Evolutionary conservation across 1,139 yeast species (phyloP), one percentile per base, ranked within the genome.

Genomic region (Pichia sp.): DNA sequence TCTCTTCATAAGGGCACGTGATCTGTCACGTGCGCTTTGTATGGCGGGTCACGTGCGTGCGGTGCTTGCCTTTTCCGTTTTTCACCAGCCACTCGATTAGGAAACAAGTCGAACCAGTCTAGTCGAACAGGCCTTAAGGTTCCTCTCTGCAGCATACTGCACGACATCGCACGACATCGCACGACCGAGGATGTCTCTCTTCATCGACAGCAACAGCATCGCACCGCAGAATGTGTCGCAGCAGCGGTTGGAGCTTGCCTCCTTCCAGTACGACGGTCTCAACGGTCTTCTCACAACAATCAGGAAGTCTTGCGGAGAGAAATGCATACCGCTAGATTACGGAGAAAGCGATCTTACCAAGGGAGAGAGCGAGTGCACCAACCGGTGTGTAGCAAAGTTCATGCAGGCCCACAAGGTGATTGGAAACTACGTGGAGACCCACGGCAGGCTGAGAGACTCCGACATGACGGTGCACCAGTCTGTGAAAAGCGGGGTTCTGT

Each of bases 181-280:
- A n/a, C n/a, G n/a, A n/a, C n/a, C n/a, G n/a, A n/a, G n/a, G n/a
- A 82, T 82, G 93, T 81, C 89, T 26, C 64, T 77, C 46, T 78
- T 81, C 54, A 63, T 82, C 43, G 67, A 73, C 44, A 78, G 69
- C 49, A 24, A 47, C 4, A 49, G 47, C 21, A 42, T 55, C 5
- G 33, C 53, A 12, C 45, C 53, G 31, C 66, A 66, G 48, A 76
- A 71, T 44, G 80, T 82, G 34, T 79, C 83, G 56, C 80, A 78
- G 14, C 80, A 77, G 56, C 79, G 75, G 65, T 51, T 88, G 47
- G 71, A 74, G 58, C 55, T 80, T 40, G 96, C 96, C 1, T 78
- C 74, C 53, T 69, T 83, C 38, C 96, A 88, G 60, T 80, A 74
- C 54, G 78, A 74, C 33, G 91, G 94, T 11, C 74, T 82, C 68